These are phyloP conservation scores for Penicillium sp. DNA, from an alignment of 2,329 filamentous ascomycete species.

Conservation along the genomic window DNA sequence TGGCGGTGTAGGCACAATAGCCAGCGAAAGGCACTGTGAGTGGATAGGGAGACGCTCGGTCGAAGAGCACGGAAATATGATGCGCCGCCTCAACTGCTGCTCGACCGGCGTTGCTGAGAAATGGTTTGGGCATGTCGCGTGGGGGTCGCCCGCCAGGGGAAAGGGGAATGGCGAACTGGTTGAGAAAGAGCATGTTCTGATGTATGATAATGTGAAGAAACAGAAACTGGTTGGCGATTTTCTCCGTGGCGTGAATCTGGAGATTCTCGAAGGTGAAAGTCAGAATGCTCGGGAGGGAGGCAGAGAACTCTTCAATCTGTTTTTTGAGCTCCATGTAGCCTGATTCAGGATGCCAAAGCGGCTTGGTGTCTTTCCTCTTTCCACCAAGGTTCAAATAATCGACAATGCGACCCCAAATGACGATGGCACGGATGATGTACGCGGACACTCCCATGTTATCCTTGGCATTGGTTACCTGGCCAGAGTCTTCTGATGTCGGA, in stretches of 20 bases:
- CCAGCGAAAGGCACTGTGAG: constrained; percentile 88
- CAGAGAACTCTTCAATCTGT: constrained; percentile 64
- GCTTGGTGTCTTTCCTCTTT: constrained; percentile 66
- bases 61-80: constrained; percentile 75
- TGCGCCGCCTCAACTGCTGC: constrained; percentile 79
- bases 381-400: constrained; percentile 87
- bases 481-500: constrained; percentile 57
- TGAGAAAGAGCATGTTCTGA: constrained; percentile 84
- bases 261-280: constrained; percentile 75
- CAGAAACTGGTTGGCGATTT: constrained; percentile 82
- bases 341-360: constrained; percentile 79
- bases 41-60: constrained; percentile 70
- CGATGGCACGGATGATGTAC: constrained; percentile 77
- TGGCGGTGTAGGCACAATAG: constrained; percentile 89
- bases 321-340: constrained; percentile 64
- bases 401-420: constrained; percentile 84
- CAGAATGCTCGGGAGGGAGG: constrained; percentile 63
- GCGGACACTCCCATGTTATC: constrained; percentile 93
- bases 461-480: constrained; percentile 58
- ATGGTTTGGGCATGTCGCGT: constrained; percentile 67
- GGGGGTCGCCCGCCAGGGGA: constrained; percentile 59
- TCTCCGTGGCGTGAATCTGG: constrained; percentile 74
- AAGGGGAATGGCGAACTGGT: constrained; percentile 72
- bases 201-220: constrained; percentile 87
- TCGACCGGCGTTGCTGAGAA: constrained; percentile 67